Conservation (phyloP, 2,329 filamentous ascomycete genomes). For the Cladosporium sp. region DNA sequence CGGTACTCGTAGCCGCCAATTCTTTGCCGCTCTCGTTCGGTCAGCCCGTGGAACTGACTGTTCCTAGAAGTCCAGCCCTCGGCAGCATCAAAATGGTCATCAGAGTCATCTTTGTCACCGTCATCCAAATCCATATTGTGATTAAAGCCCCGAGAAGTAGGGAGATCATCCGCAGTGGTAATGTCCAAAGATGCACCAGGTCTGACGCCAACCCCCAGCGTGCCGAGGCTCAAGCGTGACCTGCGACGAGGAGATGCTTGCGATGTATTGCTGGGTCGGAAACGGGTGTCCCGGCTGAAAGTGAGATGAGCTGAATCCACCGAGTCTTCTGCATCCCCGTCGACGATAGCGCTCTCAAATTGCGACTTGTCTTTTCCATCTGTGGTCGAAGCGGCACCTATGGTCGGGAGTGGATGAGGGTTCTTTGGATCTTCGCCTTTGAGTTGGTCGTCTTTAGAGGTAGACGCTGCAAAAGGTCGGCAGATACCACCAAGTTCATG, state of each 20-base stretch:
- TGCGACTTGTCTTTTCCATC: neutral
- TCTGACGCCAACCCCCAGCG: slow-evolving; percentile 9
- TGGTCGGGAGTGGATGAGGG: no score
- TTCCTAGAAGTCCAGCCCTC: slow-evolving; percentile 44
- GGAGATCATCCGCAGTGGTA: neutral
- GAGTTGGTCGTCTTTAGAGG: neutral
- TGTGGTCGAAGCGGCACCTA: neutral
- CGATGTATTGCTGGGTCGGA: slow-evolving; percentile 16
- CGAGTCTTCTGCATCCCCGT: slow-evolving; percentile 10
- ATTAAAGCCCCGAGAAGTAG: neutral
- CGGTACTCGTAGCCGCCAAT: slow-evolving; percentile 66
- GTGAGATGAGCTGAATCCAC: slow-evolving; percentile 22
- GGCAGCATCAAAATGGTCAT: slow-evolving; percentile 21
- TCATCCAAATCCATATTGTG: neutral
- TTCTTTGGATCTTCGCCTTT: neutral
- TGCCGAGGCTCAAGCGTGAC: slow-evolving; percentile 30
- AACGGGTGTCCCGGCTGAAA: slow-evolving; percentile 34
- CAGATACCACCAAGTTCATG: neutral
- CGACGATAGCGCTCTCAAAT: slow-evolving; percentile 9
- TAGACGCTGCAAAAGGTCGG: neutral
- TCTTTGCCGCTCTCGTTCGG: slow-evolving; percentile 55
- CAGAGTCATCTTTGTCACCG: slow-evolving; percentile 1
- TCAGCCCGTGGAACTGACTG: slow-evolving; percentile 57
- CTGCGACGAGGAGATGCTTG: slow-evolving; percentile 16
- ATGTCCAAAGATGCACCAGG: slow-evolving; percentile 26